These are phyloP conservation scores for Eurotiales sp. DNA, from an alignment of 2,329 filamentous ascomycete species.

Conservation along the genomic window DNA sequence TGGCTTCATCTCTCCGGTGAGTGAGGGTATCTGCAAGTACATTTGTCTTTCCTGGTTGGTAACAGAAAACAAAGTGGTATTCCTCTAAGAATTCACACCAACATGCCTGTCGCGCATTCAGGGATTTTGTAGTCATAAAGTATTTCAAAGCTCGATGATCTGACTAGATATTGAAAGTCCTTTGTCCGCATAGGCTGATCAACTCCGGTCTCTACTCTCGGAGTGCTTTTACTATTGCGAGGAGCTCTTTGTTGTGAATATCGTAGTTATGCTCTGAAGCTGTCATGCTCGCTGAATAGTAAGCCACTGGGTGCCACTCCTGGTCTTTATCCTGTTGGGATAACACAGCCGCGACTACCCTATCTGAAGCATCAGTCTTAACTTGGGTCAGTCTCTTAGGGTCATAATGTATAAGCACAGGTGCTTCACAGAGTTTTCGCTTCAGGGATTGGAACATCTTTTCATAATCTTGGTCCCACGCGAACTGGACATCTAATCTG, in stretches of 20 bases:
- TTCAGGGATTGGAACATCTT: not conserved
- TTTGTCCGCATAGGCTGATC: not conserved
- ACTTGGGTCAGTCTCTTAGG: not conserved
- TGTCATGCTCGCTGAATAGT: not conserved
- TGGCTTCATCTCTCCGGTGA: not conserved
- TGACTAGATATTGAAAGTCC: not conserved
- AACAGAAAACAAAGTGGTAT: not conserved
- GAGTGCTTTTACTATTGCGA: not conserved
- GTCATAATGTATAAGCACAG: not conserved
- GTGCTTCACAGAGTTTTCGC: not conserved
- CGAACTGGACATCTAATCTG: not conserved
- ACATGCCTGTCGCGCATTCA: not conserved
- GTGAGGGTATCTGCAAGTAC: not conserved
- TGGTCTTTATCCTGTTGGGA: not conserved
- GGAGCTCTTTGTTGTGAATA: not conserved
- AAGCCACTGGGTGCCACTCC: not conserved
- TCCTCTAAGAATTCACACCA: not conserved
- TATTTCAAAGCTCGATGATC: not conserved
- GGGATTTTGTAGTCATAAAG: not conserved
- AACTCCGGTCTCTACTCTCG: not conserved
- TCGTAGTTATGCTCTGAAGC: not conserved
- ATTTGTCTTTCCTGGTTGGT: not conserved
- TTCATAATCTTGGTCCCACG: not conserved
- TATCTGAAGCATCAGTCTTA: not conserved
- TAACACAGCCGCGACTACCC: not conserved